phyloP scores from a whole-genome alignment of 2,329 filamentous ascomycete genomes.

The Cladobotryum mycophilum region DNA sequence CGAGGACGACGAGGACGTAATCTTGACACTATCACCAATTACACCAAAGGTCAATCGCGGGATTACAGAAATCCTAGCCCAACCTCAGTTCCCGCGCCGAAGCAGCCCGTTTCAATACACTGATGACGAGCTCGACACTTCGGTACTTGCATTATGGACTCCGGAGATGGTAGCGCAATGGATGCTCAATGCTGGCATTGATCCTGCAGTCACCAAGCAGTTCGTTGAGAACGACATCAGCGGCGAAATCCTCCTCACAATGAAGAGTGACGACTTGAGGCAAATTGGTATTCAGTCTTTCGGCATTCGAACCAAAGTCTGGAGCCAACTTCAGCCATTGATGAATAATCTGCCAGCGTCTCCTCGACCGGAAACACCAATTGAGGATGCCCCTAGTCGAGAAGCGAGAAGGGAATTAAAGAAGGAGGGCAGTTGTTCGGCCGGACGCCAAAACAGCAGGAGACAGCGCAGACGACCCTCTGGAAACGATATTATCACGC shows the following conservation, averaged over 20 bases:
- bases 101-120: constrained; percentile 52
- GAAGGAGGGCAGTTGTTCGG: constrained; percentile 29
- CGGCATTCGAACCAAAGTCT: constrained; percentile 71
- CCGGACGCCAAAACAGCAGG: constrained; percentile 36
- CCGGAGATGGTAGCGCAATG: constrained; percentile 75
- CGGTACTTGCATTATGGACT: constrained; percentile 59
- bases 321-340: constrained; percentile 71
- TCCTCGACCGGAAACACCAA: constrained; percentile 51
- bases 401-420: constrained; percentile 42
- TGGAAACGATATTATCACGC: constrained; percentile 64
- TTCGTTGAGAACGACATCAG: constrained; percentile 92
- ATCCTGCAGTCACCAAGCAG: constrained; percentile 68
- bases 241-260: constrained; percentile 77
- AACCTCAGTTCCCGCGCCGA: constrained; percentile 25
- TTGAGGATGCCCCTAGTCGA: constrained; percentile 52
- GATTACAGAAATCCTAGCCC: constrained; percentile 21
- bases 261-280: constrained; percentile 83
- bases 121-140: constrained; percentile 50
- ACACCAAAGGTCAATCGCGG: constrained; percentile 55
- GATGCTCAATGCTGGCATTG: constrained; percentile 80
- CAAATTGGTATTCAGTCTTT: constrained; percentile 78
- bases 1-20: constrained; percentile 38
- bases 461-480: constrained; percentile 34
- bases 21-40: constrained; percentile 66
- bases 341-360: constrained; percentile 49